These are phyloP conservation scores for Beauveria brongniartii DNA, from an alignment of 2,329 filamentous ascomycete species.

Conservation along the genomic window DNA sequence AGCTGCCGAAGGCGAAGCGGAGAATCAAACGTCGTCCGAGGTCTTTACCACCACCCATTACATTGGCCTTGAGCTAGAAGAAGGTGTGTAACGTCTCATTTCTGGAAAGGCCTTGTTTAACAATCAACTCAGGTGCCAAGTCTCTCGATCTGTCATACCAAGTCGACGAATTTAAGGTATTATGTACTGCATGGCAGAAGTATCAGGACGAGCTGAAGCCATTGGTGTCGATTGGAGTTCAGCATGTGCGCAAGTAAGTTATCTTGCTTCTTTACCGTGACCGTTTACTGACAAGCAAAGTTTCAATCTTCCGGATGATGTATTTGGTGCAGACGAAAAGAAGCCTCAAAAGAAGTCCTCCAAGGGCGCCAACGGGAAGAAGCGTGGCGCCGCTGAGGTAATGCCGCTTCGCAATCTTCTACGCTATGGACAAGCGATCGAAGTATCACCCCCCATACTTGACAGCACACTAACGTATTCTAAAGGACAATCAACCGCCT, in stretches of 20 bases:
- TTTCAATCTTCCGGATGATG: conserved; percentile 79
- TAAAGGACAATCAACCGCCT: conserved; percentile 30
- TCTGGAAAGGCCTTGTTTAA: neutral
- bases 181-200: conserved; percentile 67
- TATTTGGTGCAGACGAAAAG: conserved; percentile 74
- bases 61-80: conserved; percentile 73
- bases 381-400: conserved; percentile 42
- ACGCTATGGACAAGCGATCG: conserved; percentile 7
- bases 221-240: conserved; percentile 59
- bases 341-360: conserved; percentile 55
- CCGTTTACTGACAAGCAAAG: conserved; percentile 26
- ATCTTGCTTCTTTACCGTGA: conserved; percentile 11
- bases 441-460: neutral
- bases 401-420: conserved; percentile 17
- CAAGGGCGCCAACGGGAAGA: conserved; percentile 36
- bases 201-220: conserved; percentile 64
- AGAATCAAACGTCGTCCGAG: conserved; percentile 28
- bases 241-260: conserved; percentile 76
- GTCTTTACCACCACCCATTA: conserved; percentile 92
- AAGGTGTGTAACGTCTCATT: conserved; percentile 46
- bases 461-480: neutral
- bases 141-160: conserved; percentile 71
- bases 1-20: conserved; percentile 36
- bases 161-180: conserved; percentile 78
- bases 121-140: conserved; percentile 46